A percentile compares a stretch with the other conserved stretches of the same genome.
Conservation (phyloP, 148 eudicot species). For the Nepenthes gracilis region DNA sequence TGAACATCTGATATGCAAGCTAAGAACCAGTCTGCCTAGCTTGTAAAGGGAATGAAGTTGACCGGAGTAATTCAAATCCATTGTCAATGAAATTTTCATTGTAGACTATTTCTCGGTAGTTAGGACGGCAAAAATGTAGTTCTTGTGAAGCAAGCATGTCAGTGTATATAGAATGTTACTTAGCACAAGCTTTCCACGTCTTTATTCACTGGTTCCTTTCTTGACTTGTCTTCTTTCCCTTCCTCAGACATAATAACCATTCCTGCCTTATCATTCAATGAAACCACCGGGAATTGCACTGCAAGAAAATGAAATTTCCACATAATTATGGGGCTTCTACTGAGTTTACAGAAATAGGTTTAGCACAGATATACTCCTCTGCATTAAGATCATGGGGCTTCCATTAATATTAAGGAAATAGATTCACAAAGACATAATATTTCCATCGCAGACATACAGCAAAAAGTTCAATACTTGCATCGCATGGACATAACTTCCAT, state of each 20-base stretch:
- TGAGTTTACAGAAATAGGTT: too few relatives aligned
- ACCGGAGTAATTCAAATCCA: slow-evolving; percentile 54
- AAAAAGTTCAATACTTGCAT: too few relatives aligned
- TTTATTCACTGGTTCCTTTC: slow-evolving; percentile 61
- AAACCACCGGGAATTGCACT: slow-evolving; percentile 80
- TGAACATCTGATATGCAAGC: slow-evolving; percentile 44
- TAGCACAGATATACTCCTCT: too few relatives aligned
- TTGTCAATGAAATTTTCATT: slow-evolving; percentile 67
- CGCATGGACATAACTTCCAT: too few relatives aligned
- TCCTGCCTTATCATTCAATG: slow-evolving; percentile 71
- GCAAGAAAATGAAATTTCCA: slow-evolving; percentile 12
- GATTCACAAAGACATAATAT: too few relatives aligned
- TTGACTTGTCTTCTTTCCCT: slow-evolving; percentile 30
- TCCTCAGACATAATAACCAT: slow-evolving; percentile 52
- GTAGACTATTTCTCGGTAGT: slow-evolving; percentile 79
- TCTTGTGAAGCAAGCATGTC: slow-evolving; percentile 74
- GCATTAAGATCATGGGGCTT: too few relatives aligned
- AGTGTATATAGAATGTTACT: slow-evolving; percentile 48
- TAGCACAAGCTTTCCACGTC: slow-evolving; percentile 60
- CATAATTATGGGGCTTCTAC: too few relatives aligned
- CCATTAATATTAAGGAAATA: too few relatives aligned
- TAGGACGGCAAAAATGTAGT: slow-evolving; percentile 77
- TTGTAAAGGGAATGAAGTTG: slow-evolving; percentile 73
- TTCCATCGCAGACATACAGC: too few relatives aligned
- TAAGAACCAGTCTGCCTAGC: slow-evolving; percentile 69